A percentile compares a stretch with the other conserved stretches of the same genome.
phyloP scores from a whole-genome alignment of 805 yeast species.

The Candida xyloterini region DNA sequence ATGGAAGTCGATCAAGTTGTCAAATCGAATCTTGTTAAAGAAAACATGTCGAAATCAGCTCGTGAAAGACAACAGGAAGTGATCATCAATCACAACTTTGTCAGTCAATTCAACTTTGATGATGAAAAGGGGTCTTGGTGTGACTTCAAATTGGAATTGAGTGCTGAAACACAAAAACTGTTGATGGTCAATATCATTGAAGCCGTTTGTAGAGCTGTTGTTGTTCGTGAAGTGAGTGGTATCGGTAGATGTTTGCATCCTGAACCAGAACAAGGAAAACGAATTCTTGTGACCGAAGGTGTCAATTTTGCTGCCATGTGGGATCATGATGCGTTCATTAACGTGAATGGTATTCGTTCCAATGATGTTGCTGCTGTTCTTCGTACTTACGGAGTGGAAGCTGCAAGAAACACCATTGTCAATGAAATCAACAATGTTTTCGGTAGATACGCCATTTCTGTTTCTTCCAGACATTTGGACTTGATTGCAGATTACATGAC shows the following conservation, averaged over 20 bases:
- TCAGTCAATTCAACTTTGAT: constrained; percentile 84
- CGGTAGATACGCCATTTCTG: constrained; percentile 93
- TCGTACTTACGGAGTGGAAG: constrained; percentile 95
- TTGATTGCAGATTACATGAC: constrained; percentile 99
- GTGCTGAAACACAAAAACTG: constrained; percentile 84
- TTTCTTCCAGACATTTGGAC: constrained; percentile 90
- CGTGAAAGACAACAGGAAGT: constrained; percentile 85
- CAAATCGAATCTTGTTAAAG: constrained; percentile 18
- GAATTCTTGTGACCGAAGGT: constrained; percentile 92
- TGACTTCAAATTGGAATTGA: constrained; percentile 77
- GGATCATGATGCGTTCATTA: constrained; percentile 92
- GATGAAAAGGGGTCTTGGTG: constrained; percentile 90
- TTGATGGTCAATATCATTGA: constrained; percentile 97
- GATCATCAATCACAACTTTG: constrained; percentile 65
- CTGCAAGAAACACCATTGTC: constrained; percentile 96
- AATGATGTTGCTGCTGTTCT: constrained; percentile 92
- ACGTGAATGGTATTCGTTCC: constrained; percentile 84
- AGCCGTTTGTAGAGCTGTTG: constrained; percentile 82
- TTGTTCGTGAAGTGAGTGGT: constrained; percentile 85
- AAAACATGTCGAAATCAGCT: constrained; percentile 55
- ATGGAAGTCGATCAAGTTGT: constrained; percentile 12
- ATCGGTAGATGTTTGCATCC: constrained; percentile 95
- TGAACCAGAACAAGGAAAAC: constrained; percentile 61
- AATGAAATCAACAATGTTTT: constrained; percentile 94
- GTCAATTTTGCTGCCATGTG: constrained; percentile 97